phyloP scores from a whole-genome alignment of 257 asterid species.

The Ilex aquifolium region DNA sequence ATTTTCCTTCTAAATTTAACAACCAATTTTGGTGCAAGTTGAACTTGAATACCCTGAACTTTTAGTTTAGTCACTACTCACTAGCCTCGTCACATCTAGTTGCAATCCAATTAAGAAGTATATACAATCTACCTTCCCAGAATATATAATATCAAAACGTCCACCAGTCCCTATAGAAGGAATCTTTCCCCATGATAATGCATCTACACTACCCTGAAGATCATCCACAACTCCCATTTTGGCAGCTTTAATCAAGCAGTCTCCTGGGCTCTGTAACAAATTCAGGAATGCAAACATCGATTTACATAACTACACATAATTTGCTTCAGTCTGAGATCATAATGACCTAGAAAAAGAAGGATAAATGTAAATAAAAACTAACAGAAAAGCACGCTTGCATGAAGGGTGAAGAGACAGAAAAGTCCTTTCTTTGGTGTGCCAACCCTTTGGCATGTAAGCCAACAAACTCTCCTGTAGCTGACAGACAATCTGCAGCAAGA shows the following conservation, averaged over 20 bases:
- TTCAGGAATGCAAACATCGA: conserved; percentile 14
- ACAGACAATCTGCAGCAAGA: conserved; percentile 71
- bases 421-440: conserved; percentile 67
- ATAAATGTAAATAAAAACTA: conserved; percentile 22
- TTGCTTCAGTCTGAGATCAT: conserved; percentile 7
- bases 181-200: conserved; percentile 81
- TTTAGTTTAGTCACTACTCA: background rate
- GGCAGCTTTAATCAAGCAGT: conserved; percentile 62
- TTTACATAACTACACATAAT: background rate
- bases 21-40: background rate
- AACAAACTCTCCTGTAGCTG: conserved; percentile 74
- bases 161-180: conserved; percentile 80
- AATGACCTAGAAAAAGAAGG: conserved; percentile 5
- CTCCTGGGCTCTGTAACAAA: conserved; percentile 65
- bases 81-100: background rate
- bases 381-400: conserved; percentile 80
- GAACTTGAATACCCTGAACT: background rate
- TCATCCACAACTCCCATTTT: conserved; percentile 55
- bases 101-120: background rate
- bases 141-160: conserved; percentile 54
- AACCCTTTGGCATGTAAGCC: conserved; percentile 71
- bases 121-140: conserved; percentile 46
- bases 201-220: conserved; percentile 76
- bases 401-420: conserved; percentile 55
- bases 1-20: background rate